A percentile compares a stretch with the other conserved stretches of the same genome.
Evolutionary conservation across 805 yeast species (phyloP).

Genomic region (Brettanomyces nanus): DNA sequence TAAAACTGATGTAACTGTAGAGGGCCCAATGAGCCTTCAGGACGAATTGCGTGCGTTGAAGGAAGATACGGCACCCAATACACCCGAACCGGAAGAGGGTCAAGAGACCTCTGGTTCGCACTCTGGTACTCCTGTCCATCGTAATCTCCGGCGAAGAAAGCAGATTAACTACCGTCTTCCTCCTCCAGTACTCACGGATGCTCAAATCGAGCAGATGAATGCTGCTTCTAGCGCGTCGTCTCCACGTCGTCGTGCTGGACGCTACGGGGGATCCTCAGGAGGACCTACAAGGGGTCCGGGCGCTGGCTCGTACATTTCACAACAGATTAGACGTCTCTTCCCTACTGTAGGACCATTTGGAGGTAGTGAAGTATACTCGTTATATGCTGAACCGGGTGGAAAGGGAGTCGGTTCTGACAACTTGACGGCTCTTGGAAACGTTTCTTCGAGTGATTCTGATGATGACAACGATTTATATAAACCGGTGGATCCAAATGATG

Average conservation of each 20-base stretch:
- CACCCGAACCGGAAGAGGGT: constrained; percentile 16
- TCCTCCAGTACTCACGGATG: constrained; percentile 57
- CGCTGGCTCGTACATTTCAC: not conserved
- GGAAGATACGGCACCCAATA: constrained; percentile 33
- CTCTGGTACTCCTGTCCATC: constrained; percentile 31
- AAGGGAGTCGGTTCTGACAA: not conserved
- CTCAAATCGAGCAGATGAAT: constrained; percentile 20
- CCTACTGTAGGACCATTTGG: constrained; percentile 98
- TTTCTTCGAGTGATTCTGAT: constrained; percentile 38
- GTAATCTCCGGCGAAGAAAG: constrained; percentile 56
- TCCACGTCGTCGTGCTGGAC: constrained; percentile 3
- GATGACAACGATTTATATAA: constrained; percentile 35
- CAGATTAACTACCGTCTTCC: constrained; percentile 76
- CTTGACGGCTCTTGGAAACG: constrained; percentile 27
- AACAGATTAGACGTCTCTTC: constrained; percentile 56
- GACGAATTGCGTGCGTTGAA: constrained; percentile 62
- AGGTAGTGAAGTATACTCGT: constrained; percentile 83
- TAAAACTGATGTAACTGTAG: constrained; percentile 7
- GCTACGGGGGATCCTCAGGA: constrained; percentile 2
- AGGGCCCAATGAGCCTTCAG: constrained; percentile 33
- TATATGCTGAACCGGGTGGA: constrained; percentile 49
- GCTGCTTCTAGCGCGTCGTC: constrained; percentile 3
- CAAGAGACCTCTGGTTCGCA: not conserved
- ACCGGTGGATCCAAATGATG: constrained; percentile 26
- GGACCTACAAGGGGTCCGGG: constrained; percentile 8